Base-by-base conservation (phyloP, 108 stramenopile species). In the Nitzschia putrida region DNA sequence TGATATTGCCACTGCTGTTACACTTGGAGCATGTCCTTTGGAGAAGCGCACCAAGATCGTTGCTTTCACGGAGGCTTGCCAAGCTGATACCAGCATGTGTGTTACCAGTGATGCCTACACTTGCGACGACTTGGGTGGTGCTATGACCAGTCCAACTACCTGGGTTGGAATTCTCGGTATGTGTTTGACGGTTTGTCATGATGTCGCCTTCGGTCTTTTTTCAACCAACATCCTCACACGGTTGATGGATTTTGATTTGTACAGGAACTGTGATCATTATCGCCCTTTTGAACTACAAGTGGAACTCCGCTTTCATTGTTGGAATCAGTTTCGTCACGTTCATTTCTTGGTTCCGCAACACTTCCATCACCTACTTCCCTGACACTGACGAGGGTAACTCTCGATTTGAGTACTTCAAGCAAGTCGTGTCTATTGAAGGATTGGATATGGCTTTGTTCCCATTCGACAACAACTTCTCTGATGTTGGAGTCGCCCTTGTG, bases 1-100 rank as follows among this genome's bases (percentile, higher is more conserved):
- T 23, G 87, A 88, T 64, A 72, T 85, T 72, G 87, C 87, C 3
- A 88, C 87, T 11, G 84, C 87, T 54, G 83, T 88, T 26, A 88
- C 87, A 16, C 64, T 88, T n/a, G 87, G 87, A 69, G 87, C 59
- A 11, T 88, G 87, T 55, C 83, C 87, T 7, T 56, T 25, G 22
- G 78, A 82, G 13, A 72, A 77, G 18, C 74, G 83, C 26, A 78
- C 73, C 12, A 68, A 70, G 21, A 68, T 88, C 18, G 87, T 88
- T 26, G 83, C 87, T 16, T 80, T 73, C 38, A 76, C 74, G 49
- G 83, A 83, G 42, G 77, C 63, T 13, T 88, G 87, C 43, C 29
- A 37, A n/a, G 71, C 56, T 34, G 38, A 71, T 52, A 41, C 57
- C 21, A n/a, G n/a, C 11, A 55, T 34, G 51, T 85, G 85, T 58